These are phyloP conservation scores for Tuber borchii DNA, from an alignment of 495 filamentous ascomycete species.

Conservation along the genomic window DNA sequence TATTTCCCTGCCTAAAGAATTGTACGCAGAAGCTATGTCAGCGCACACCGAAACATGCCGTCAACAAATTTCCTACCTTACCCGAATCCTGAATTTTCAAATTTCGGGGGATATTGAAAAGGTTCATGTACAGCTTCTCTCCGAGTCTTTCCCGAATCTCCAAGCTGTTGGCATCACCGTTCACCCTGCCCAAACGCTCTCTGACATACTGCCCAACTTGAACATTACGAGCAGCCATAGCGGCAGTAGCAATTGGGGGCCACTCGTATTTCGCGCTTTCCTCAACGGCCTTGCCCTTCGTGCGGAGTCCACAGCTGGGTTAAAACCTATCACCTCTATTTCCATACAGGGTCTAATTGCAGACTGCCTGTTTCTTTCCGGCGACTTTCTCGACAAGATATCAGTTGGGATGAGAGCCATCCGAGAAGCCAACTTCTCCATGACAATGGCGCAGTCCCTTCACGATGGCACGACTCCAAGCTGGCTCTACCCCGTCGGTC, in stretches of 20 bases:
- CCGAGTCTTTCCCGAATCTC: neutral
- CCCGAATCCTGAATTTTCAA: neutral
- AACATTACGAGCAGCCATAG: neutral
- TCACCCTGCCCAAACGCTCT: slow-evolving; percentile 1
- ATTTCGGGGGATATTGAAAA: neutral
- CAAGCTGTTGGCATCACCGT: neutral
- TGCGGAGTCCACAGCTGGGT: neutral
- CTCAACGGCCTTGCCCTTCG: neutral
- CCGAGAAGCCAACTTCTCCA: neutral
- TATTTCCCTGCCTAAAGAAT: neutral
- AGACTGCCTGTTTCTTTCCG: neutral
- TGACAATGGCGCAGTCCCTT: slow-evolving; percentile 3
- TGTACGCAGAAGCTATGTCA: neutral
- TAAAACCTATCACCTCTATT: neutral
- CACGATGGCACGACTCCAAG: neutral
- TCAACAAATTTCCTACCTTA: neutral
- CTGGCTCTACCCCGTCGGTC: slow-evolving; percentile 1
- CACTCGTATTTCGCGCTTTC: neutral
- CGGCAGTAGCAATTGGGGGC: slow-evolving; percentile 2
- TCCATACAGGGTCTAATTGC: neutral
- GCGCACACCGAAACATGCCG: neutral
- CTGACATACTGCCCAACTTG: neutral
- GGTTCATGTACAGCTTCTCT: neutral
- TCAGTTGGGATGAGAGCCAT: neutral
- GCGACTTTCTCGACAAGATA: neutral